A percentile compares a stretch with the other conserved stretches of the same genome.
phyloP scores from a whole-genome alignment of 805 yeast genomes.

The Soucietia sequanensis region DNA sequence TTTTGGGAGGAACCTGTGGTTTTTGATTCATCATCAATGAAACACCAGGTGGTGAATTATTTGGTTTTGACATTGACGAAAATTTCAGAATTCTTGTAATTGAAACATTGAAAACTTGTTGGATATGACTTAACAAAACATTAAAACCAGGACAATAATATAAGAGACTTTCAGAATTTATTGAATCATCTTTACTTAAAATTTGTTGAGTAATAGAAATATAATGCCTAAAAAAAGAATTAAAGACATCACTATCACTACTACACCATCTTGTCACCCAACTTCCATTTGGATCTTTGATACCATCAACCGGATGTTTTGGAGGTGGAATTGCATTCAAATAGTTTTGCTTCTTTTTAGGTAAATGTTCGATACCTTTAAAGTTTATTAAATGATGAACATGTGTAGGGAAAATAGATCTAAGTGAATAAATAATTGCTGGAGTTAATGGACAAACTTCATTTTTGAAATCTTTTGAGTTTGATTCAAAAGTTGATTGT shows the following conservation, averaged over 20 bases:
- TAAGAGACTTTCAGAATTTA: conserved; percentile 4
- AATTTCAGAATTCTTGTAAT: conserved; percentile 21
- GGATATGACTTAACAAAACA: conserved; percentile 44
- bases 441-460: conserved; percentile 4
- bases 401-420: conserved; percentile 24
- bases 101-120: conserved; percentile 39
- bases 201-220: conserved; percentile 24
- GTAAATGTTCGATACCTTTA: conserved; percentile 32
- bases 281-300: conserved; percentile 54
- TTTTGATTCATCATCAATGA: conserved; percentile 2
- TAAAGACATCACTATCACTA: conserved; percentile 56
- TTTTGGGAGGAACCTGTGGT: conserved; percentile 4
- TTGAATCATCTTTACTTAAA: not conserved
- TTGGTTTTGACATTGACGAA: conserved; percentile 3
- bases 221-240: conserved; percentile 62
- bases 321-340: conserved; percentile 41
- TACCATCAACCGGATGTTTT: conserved; percentile 44
- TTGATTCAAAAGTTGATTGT: conserved; percentile 40
- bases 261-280: conserved; percentile 66
- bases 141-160: conserved; percentile 44
- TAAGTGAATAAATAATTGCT: conserved; percentile 2
- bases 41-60: conserved; percentile 3
- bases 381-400: conserved; percentile 30
- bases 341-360: conserved; percentile 21
- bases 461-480: conserved; percentile 9